A percentile compares a stretch with the other conserved stretches of the same genome.
Conservation (phyloP, 2,329 filamentous ascomycete genomes). For the Polychaeton citri region DNA sequence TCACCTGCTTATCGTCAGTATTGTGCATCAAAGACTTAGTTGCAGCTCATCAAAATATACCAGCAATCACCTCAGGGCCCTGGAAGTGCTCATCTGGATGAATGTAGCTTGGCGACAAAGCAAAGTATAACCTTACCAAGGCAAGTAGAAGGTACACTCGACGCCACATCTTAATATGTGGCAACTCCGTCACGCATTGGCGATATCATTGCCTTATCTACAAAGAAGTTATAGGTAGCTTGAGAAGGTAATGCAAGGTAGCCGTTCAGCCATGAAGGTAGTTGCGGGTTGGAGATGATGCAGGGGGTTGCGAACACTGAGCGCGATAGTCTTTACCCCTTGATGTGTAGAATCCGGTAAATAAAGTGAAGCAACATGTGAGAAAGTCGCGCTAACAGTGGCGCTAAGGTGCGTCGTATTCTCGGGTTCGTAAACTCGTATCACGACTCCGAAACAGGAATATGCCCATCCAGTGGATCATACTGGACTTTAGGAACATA, state of each 20-base stretch:
- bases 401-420: too few species aligned
- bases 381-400: too few species aligned
- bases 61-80: constrained; percentile 90
- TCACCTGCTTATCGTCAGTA: constrained; percentile 45
- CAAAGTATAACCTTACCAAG: constrained; percentile 83
- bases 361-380: too few species aligned
- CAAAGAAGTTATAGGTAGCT: not conserved
- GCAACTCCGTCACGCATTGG: not conserved
- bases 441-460: too few species aligned
- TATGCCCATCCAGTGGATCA: too few species aligned
- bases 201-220: not conserved
- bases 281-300: too few species aligned
- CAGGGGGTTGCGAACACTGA: too few species aligned
- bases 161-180: constrained; percentile 59
- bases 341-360: too few species aligned
- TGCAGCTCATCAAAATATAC: constrained; percentile 41
- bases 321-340: too few species aligned
- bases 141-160: constrained; percentile 75
- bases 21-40: not conserved
- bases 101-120: constrained; percentile 85
- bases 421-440: too few species aligned
- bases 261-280: too few species aligned
- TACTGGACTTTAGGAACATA: too few species aligned
- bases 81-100: constrained; percentile 99
- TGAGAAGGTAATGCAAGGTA: not conserved